A percentile compares a stretch with the other conserved stretches of the same genome.
Evolutionary conservation across 208 protist genomes (phyloP).

Genomic region (Perkinsela sp.): DNA sequence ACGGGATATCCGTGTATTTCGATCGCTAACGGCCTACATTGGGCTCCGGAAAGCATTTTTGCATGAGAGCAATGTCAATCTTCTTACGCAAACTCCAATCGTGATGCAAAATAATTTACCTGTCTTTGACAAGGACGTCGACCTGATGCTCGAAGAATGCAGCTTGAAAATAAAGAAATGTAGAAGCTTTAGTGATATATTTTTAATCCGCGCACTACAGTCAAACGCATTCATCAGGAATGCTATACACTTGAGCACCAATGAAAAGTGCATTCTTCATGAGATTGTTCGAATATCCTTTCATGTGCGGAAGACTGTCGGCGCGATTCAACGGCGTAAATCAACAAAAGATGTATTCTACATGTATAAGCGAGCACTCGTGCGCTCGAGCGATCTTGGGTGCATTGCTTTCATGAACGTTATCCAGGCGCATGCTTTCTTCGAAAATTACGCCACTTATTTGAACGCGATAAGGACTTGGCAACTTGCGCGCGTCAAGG

Average conservation of each 20-base stretch:
- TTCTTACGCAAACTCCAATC: not conserved
- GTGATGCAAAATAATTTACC: not conserved
- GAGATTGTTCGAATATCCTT: not conserved
- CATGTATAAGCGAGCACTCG: not conserved
- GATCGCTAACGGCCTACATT: no score
- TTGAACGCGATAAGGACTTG: not conserved
- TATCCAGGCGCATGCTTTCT: not conserved
- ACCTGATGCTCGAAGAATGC: no score
- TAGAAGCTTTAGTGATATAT: no score
- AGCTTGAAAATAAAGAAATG: no score
- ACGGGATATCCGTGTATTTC: no score
- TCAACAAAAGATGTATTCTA: not conserved
- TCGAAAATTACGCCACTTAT: not conserved
- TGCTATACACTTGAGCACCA: not conserved
- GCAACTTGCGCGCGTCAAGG: not conserved
- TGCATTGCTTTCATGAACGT: not conserved
- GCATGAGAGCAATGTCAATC: not conserved
- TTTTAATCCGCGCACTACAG: no score
- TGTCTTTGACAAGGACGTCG: not conserved
- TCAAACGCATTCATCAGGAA: no score
- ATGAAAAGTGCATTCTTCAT: not conserved
- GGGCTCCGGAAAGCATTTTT: not conserved
- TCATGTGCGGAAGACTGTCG: not conserved
- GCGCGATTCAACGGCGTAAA: not conserved
- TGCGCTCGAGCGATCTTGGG: not conserved